Evolutionary conservation across 352 stramenopile genomes (phyloP).

Genomic region (Thalassiosira sp.): DNA sequence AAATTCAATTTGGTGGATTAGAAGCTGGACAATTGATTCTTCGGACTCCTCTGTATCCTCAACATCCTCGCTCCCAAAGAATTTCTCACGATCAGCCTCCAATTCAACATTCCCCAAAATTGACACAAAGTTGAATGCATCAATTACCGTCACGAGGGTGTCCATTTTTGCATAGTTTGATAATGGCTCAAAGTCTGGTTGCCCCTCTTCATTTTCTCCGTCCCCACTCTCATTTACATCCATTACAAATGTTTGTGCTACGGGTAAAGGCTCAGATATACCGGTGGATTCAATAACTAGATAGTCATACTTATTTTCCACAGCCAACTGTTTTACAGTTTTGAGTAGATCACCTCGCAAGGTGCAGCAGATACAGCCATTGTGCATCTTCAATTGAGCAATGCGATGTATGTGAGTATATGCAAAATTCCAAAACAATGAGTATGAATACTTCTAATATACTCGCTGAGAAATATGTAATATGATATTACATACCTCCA

Average conservation of each 20-base stretch:
- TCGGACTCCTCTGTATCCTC: slow-evolving; percentile 60
- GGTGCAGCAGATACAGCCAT: slow-evolving; percentile 86
- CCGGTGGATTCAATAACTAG: slow-evolving; percentile 93
- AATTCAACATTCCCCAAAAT: slow-evolving; percentile 68
- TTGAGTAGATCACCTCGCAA: slow-evolving; percentile 59
- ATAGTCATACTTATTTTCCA: slow-evolving; percentile 87
- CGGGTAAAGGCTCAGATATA: slow-evolving; percentile 91
- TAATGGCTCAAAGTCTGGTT: slow-evolving; percentile 15
- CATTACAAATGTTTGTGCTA: slow-evolving; percentile 90
- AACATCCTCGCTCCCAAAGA: slow-evolving; percentile 26
- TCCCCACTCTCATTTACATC: slow-evolving; percentile 79
- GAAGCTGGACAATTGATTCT: slow-evolving; percentile 81
- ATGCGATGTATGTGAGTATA: too few relatives aligned
- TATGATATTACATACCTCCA: too few relatives aligned
- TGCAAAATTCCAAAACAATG: too few relatives aligned
- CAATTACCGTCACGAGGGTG: slow-evolving; percentile 91
- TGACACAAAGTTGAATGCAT: slow-evolving; percentile 83
- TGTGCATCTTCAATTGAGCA: too few relatives aligned
- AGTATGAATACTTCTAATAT: too few relatives aligned
- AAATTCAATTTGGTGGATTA: slow-evolving; percentile 94
- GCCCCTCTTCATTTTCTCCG: slow-evolving; percentile 11
- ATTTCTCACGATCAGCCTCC: slow-evolving; percentile 57
- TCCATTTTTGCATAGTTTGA: slow-evolving; percentile 59
- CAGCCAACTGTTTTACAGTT: slow-evolving; percentile 34
- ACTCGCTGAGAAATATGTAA: too few relatives aligned